Percentiles rank a stretch among this genome's conserved stretches.
Conservation (phyloP, 139 green algal genomes). For the Astrephomene gubernaculifera region DNA sequence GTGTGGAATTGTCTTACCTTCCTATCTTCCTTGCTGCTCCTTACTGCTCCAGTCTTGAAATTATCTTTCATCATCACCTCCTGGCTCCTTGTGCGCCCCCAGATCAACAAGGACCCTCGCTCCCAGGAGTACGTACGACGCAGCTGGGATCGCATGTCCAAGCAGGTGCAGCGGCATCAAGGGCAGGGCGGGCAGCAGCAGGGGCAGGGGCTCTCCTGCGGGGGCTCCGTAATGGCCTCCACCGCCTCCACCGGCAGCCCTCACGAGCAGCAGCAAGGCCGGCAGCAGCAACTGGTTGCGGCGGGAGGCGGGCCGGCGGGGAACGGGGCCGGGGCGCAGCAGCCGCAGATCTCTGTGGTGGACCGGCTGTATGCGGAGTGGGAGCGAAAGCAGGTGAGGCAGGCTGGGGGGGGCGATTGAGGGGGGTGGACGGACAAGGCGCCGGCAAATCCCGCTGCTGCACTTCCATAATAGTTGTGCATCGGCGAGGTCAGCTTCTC, state of each 20-base stretch:
- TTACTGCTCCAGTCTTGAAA: background rate
- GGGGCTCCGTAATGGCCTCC: background rate
- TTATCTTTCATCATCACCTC: background rate
- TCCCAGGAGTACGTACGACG: slow-evolving; percentile 50
- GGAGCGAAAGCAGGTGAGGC: slow-evolving; percentile 28
- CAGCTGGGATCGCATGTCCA: slow-evolving; percentile 33
- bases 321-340: background rate
- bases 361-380: slow-evolving; percentile 61
- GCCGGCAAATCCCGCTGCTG: too few relatives aligned
- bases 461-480: too few relatives aligned
- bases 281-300: too few relatives aligned
- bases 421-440: too few relatives aligned
- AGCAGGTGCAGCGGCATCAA: slow-evolving; percentile 5
- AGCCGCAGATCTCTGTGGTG: slow-evolving; percentile 38
- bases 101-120: slow-evolving; percentile 51
- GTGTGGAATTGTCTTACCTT: background rate
- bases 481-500: too few relatives aligned
- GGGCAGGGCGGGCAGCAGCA: background rate
- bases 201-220: background rate
- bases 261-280: too few relatives aligned
- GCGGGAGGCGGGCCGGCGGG: background rate
- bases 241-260: background rate
- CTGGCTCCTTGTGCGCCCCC: slow-evolving; percentile 58
- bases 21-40: background rate
- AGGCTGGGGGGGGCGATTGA: too few relatives aligned